Conservation (phyloP, 768 basidiomycete genomes). For the Epithele typhae region DNA sequence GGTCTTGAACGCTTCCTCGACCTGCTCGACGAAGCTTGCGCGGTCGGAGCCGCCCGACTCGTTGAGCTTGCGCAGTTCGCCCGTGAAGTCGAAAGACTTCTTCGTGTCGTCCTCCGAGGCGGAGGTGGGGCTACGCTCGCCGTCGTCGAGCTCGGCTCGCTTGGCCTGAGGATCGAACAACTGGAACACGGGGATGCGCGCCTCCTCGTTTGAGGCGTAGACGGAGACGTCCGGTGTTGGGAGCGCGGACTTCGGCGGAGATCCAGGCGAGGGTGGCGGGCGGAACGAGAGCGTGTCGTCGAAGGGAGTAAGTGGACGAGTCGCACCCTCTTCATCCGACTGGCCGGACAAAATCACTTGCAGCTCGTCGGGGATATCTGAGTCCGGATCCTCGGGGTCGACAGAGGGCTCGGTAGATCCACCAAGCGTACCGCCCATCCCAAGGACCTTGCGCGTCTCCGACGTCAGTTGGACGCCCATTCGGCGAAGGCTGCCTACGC, state of each 20-base stretch:
- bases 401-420: constrained; percentile 43
- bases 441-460: constrained; percentile 52
- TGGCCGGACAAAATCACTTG: constrained; percentile 52
- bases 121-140: constrained; percentile 36
- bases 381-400: constrained; percentile 62
- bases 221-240: constrained; percentile 23
- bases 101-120: constrained; percentile 67
- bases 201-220: constrained; percentile 1
- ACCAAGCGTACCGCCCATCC: constrained; percentile 66
- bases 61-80: constrained; percentile 65
- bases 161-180: constrained; percentile 42
- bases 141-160: constrained; percentile 36
- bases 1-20: constrained; percentile 76
- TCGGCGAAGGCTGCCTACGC: constrained; percentile 16
- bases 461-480: constrained; percentile 38
- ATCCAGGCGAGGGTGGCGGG: constrained; percentile 33
- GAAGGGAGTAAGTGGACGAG: constrained; percentile 4
- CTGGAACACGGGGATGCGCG: constrained; percentile 35
- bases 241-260: constrained; percentile 39
- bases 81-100: constrained; percentile 82
- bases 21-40: constrained; percentile 72
- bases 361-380: constrained; percentile 79
- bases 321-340: constrained; percentile 26
- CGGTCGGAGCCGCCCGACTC: constrained; percentile 67
- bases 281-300: constrained; percentile 39